Evolutionary conservation across 1,284 basidiomycete genomes (phyloP).

Genomic region (Malassezia obtusa): DNA sequence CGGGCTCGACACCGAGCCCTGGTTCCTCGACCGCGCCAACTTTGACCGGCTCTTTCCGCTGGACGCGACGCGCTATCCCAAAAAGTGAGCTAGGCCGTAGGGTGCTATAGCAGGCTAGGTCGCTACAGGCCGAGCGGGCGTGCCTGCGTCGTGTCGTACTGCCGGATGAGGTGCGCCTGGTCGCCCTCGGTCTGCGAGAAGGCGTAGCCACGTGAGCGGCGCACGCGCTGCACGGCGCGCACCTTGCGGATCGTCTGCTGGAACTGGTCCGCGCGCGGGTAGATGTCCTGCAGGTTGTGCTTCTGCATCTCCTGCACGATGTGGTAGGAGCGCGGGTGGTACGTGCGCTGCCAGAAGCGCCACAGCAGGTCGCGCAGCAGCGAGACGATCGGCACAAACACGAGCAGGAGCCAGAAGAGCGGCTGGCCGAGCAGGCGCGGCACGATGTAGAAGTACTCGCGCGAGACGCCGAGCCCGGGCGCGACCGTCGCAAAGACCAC

Average conservation of each 20-base stretch:
- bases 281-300: slow-evolving; percentile 93
- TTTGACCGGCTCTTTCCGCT: slow-evolving; percentile 20
- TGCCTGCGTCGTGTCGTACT: slow-evolving; percentile 43
- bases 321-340: slow-evolving; percentile 80
- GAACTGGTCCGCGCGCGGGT: slow-evolving; percentile 88
- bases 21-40: slow-evolving; percentile 18
- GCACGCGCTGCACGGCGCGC: slow-evolving; percentile 42
- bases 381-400: slow-evolving; percentile 79
- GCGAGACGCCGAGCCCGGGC: slow-evolving; percentile 72
- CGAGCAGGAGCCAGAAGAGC: slow-evolving; percentile 78
- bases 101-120: background rate
- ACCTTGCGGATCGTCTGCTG: slow-evolving; percentile 47
- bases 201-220: slow-evolving; percentile 44
- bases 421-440: slow-evolving; percentile 73
- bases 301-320: slow-evolving; percentile 85
- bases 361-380: slow-evolving; percentile 64
- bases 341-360: slow-evolving; percentile 58
- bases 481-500: slow-evolving; percentile 82
- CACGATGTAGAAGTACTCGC: slow-evolving; percentile 65
- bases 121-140: slow-evolving; percentile 10
- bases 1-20: slow-evolving; percentile 12
- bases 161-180: slow-evolving; percentile 40
- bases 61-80: slow-evolving; percentile 13
- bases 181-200: slow-evolving; percentile 44
- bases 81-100: slow-evolving; percentile 2